phyloP scores from a whole-genome alignment of 306 rosid species.

The Pyrus pyrifolia region DNA sequence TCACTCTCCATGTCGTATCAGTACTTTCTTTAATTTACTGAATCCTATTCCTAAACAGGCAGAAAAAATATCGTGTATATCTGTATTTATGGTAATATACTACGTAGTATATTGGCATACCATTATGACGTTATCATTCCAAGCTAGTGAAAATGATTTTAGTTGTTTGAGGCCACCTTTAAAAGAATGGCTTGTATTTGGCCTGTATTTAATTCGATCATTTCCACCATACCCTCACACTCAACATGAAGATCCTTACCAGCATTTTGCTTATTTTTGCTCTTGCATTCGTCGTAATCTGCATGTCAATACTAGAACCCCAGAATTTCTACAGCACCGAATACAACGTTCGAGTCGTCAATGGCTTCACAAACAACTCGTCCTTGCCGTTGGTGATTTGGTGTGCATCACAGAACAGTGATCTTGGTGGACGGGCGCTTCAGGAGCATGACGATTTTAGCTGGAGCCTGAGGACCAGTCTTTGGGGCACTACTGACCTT shows the following conservation, averaged over 20 bases:
- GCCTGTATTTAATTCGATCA: neutral
- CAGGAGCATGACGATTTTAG: constrained; percentile 82
- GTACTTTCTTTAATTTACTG: neutral
- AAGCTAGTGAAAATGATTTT: neutral
- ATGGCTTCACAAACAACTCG: constrained; percentile 67
- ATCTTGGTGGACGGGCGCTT: constrained; percentile 75
- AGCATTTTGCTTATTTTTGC: constrained; percentile 9
- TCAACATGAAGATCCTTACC: constrained; percentile 9
- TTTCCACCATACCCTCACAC: neutral
- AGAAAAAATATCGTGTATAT: neutral
- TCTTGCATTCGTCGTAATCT: constrained; percentile 24
- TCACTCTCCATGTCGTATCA: neutral
- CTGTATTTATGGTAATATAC: neutral
- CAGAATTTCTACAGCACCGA: constrained; percentile 28
- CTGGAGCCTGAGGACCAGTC: constrained; percentile 43
- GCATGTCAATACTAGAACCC: constrained; percentile 18
- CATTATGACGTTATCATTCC: neutral
- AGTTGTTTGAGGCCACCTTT: neutral
- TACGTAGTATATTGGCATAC: neutral
- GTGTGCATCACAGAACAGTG: constrained; percentile 58
- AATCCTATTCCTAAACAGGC: neutral
- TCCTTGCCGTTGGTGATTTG: constrained; percentile 76
- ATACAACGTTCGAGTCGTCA: constrained; percentile 53
- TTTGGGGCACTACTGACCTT: constrained; percentile 39
- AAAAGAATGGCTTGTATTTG: neutral